Evolutionary conservation across 352 stramenopile species (phyloP), one percentile per base, ranked within the genome.

Genomic region (Globisporangium viniferum): DNA sequence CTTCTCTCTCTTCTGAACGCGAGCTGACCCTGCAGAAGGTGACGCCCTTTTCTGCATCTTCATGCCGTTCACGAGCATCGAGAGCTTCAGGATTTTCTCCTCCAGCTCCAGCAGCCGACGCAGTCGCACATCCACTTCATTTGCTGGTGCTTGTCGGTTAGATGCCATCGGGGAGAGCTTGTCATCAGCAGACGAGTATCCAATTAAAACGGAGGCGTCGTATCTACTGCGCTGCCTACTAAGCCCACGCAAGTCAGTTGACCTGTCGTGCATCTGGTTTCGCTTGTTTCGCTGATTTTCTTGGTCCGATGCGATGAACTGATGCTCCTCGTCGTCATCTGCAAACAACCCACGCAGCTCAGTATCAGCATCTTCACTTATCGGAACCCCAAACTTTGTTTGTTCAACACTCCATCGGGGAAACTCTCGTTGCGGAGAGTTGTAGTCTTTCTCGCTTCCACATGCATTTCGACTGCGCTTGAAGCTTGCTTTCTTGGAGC

Each of bases 41-140:
- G 10, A 5, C 10, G 5, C 20, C 14, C 5, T 9, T 44, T 41
- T 62, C 18, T 18, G 20, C 39, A n/a, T n/a, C 27, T 71, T 62
- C 15, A 71, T 59, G 29, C 31, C 53, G 14, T 2, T 67, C 36
- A 71, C 59, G 7, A 71, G 59, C 53, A 14, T 36, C 22, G 66
- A 59, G 35, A 71, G 59, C n/a, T n/a, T 33, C 31, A 8, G 20
- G 2, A 59, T 29, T 48, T 71, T 67, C 41, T 62, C 59, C 24
- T 71, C 66, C 29, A 71, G 59, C 59, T 55, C 59, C 27, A 71
- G 33, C 15, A 71, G 35, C 24, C 66, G 31, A 2, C 14, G 59
- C 44, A 71, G 0, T 1, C 59, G 53, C 35, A 49, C 41, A 14
- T 71, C 41, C 3, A 27, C 29, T 48, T 63, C 36, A 8, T 18